Conservation (phyloP, 192 early-diverging fungal species). For the Rhizophagus clarus region DNA sequence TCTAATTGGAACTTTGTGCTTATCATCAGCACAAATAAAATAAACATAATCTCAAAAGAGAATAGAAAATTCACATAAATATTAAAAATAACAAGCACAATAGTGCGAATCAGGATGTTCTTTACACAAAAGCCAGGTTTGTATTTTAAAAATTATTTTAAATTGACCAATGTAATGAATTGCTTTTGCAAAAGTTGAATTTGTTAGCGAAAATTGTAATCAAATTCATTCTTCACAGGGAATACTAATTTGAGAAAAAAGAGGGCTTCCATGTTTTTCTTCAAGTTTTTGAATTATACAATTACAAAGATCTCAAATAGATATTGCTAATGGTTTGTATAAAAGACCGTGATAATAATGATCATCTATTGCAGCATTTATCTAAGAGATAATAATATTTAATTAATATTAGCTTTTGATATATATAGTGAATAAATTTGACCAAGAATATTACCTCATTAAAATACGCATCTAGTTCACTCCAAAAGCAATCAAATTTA, state of each 20-base stretch:
- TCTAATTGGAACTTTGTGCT: slow-evolving; percentile 4
- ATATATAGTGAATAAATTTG: neutral
- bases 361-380: neutral
- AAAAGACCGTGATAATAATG: neutral
- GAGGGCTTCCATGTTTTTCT: neutral
- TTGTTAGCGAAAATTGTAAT: neutral
- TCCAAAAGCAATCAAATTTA: slow-evolving; percentile 4
- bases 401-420: neutral
- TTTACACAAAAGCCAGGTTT: neutral
- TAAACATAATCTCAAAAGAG: neutral
- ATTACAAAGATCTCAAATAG: neutral
- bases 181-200: neutral
- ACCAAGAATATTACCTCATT: neutral
- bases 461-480: neutral
- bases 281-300: neutral
- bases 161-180: neutral
- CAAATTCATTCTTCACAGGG: neutral
- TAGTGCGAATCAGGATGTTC: neutral
- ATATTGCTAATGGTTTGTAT: neutral
- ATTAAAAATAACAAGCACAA: neutral
- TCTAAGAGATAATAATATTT: neutral
- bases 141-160: neutral
- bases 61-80: neutral
- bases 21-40: slow-evolving; percentile 6
- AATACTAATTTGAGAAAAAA: neutral